Base-by-base conservation (phyloP, 1,284 basidiomycete genomes). In the Lentinula novae-zelandiae region DNA sequence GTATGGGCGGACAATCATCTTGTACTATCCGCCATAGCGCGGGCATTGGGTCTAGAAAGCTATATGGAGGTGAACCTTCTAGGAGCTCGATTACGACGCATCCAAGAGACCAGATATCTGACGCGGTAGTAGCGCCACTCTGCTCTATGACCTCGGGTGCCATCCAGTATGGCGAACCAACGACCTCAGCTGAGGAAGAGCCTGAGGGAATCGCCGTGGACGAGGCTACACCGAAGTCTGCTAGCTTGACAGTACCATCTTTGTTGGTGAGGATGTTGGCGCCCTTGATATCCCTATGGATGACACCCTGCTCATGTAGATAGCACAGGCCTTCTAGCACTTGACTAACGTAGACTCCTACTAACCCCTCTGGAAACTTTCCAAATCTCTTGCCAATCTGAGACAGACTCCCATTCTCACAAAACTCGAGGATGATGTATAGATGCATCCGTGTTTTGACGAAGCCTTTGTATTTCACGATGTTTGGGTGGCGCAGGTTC, bases 191-290 rank as follows among this genome's bases (percentile, higher is more conserved):
- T 71, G 95, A 92, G 53, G 82, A 84, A 20, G 86, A 84, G 9
- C 83, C 86, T n/a, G 58, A 22, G 0, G 85, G 85, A 1, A 86
- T 81, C 60, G 87, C 81, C 17, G 88, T 88, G 61, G 84, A 86
- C 67, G 83, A 86, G 53, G 92, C 92, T 5, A 97, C 95, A 60
- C 95, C 95, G 72, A 97, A 97, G 75, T 97, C 95, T 7, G 94
- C 95, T 27, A 97, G 82, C 74, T 97, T 96, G 63, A 98, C 94
- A 33, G 87, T 90, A n/a, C 96, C 96, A 73, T 97, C 93, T 76
- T 98, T 97, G 71, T 96, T 97, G n/a, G 96, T 96, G 49, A 98
- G 81, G 68, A 98, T 96, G 68, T 98, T 98, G 13, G 96, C 95
- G 44, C 95, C 96, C 74, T 98, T 98, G 79, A 98, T 98, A 69